Base-by-base conservation (phyloP, 2,329 filamentous ascomycete genomes). In the Fusarium agapanthi region DNA sequence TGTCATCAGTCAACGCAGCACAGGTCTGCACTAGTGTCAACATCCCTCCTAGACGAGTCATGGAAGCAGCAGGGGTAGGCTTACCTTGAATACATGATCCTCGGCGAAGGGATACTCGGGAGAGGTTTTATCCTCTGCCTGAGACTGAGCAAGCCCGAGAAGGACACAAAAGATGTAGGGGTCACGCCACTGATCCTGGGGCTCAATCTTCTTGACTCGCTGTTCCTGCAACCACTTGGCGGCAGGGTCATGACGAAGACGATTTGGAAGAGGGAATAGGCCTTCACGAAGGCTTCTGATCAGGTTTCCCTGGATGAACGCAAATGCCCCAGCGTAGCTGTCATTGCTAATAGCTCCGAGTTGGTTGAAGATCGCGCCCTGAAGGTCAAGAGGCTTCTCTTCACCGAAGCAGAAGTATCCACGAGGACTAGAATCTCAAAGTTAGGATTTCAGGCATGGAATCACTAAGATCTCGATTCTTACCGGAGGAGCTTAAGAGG, bases 101-200 rank as follows among this genome's bases (percentile, higher is more conserved):
- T 54, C 34, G 11, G 30, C 20, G 12, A 61, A 50, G 7, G 34
- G 51, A 2, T 43, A 41, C 14, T 50, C 48, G 9, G 44, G 47
- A 20, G 50, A 45, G 2, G 50, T 22, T 12, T 44, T 43, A 24
- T 34, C 59, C 32, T 77, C 68, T 6, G 71, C 66, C n/a, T 78
- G 76, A 3, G 70, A 71, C 37, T 78, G 76, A 0, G 75, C 75
- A 6, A 78, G 54, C 1, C 75, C 76, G 9, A 78, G 10, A 11
- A 78, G 65, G 1, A 77, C 75, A 13, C 64, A 72, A 11, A 78
- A 45, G 15, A 78, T 72, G 26, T 78, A 78, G 2, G 76, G 76
- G 41, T 78, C 76, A 7, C 66, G 65, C 47, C 65, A 70, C 11
- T 65, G 68, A 14, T 78, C 67, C 12, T 50, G 22, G 2, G 76